Evolutionary conservation across 2,329 filamentous ascomycete species (phyloP), one percentile per base, ranked within the genome.

Genomic region (Zymoseptoria crescenta): DNA sequence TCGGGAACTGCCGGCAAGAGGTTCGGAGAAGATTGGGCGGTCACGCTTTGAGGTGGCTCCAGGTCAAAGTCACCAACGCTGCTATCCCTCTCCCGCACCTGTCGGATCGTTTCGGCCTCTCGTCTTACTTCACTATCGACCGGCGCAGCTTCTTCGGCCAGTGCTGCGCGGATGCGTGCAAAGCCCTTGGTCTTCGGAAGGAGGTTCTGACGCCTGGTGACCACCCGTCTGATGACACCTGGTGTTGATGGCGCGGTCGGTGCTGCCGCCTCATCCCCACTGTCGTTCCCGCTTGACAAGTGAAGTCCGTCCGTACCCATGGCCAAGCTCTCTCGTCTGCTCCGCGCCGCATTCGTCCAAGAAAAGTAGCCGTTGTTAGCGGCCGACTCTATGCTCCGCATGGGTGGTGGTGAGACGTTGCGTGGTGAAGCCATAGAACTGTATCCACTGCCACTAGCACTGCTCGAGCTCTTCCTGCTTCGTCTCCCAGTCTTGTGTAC

Each of bases 121-220:
- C 91, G 87, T 56, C 89, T 87, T 59, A 91, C 86, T 73, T 99
- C 94, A 49, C 88, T 87, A 68, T 99, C 94, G 8, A 96, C 80
- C 0, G 94, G 94, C 0, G 91, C 85, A 16, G 84, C 83, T 76
- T 99, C 94, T 75, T 99, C 94, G 59, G 89, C 81, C 0, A 99
- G 81, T 3, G 91, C 91, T 8, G 93, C 94, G 62, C 89, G 86
- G 65, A 99, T 96, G 9, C 94, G 87, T 4, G 92, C 91, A 73
- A 99, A 99, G 0, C 88, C 91, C 76, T 96, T 96, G 0, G 93
- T 94, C 79, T 97, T 99, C 10, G 95, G 94, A 70, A 99, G 75
- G 62, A 99, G 80, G 74, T 96, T 99, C 7, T 92, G 90, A 60
- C 93, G 83, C 55, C 94, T 82, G 6, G 91, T 95, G 6, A 97